Evolutionary conservation across 164 flowering plant genomes (phyloP).

Genomic region (Piper betle): DNA sequence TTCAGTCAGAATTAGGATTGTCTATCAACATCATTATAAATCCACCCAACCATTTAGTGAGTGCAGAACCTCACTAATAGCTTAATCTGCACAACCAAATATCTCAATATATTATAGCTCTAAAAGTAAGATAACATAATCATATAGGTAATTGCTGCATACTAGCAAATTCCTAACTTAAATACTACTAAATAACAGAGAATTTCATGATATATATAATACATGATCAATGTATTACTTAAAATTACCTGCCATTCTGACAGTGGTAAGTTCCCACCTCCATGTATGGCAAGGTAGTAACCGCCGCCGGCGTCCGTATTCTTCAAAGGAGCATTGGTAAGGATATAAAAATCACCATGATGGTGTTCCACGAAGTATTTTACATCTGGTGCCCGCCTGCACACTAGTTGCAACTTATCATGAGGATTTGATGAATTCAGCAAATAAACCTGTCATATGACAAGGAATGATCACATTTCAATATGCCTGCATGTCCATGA

Average conservation of each 20-base stretch:
- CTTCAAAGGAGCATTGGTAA: conserved; percentile 44
- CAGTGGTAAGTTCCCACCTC: conserved; percentile 29
- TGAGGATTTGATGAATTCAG: conserved; percentile 47
- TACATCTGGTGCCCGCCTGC: conserved; percentile 49
- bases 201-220: too few relatives aligned
- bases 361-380: conserved; percentile 90
- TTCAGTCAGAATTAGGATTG: too few relatives aligned
- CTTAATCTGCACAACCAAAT: too few relatives aligned
- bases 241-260: conserved; percentile 59
- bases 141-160: too few relatives aligned
- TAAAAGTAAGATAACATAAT: too few relatives aligned
- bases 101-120: too few relatives aligned
- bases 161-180: too few relatives aligned
- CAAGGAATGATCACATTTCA: neutral
- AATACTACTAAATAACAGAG: too few relatives aligned
- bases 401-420: conserved; percentile 35
- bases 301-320: conserved; percentile 12
- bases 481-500: neutral
- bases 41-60: too few relatives aligned
- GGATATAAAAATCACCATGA: conserved; percentile 57
- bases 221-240: neutral
- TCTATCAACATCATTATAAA: too few relatives aligned
- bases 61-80: too few relatives aligned
- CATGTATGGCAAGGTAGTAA: conserved; percentile 54
- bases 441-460: conserved; percentile 52